Evolutionary conservation across 768 basidiomycete species (phyloP), one percentile per base, ranked within the genome.

Genomic region (Phylloporus arenicola): DNA sequence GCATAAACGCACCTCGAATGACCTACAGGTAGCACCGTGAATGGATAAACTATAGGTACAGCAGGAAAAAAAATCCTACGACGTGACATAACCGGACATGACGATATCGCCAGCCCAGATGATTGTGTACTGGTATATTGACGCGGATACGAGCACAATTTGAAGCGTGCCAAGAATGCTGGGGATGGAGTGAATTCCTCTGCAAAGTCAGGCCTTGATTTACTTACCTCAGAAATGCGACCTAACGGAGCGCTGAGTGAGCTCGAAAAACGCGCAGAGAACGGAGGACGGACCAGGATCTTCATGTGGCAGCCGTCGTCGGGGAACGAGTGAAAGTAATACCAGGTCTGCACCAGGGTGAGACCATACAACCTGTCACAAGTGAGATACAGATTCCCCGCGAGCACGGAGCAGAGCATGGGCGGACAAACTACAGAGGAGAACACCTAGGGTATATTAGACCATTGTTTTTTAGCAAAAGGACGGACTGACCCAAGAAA

Each of bases 291-390:
- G 43, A 70, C 69, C 38, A 70, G 46, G n/a, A 62, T 34, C 57
- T 70, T 70, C 53, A 62, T 70, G 27, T 57, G 55, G 41, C 24
- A 53, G 24, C 57, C 61, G 47, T 70, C 69, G 25, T 61, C 60
- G 20, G 58, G 57, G 50, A 62, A 70, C 31, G 64, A 55, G 24
- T 59, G 60, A 31, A 65, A 70, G 48, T 70, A 70, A 25, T 59
- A 61, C 62, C 63, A 66, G 40, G 67, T 68, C 43, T 71, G 70
- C 1, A 63, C 61, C 44, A 70, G 46, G 8, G 70, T 70, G 49
- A 71, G 53, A 38, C 68, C 68, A 41, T 70, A 70, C 57, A 70
- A 51, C 59, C 68, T 70, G 19, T 51, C 20, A 6, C 12, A 6
- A 25, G 45, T 63, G 35, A 52, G 39, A 19, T 12, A 13, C 3